Base-by-base conservation (phyloP, 169 alveolate genomes). In the Eimeria zaria region DNA sequence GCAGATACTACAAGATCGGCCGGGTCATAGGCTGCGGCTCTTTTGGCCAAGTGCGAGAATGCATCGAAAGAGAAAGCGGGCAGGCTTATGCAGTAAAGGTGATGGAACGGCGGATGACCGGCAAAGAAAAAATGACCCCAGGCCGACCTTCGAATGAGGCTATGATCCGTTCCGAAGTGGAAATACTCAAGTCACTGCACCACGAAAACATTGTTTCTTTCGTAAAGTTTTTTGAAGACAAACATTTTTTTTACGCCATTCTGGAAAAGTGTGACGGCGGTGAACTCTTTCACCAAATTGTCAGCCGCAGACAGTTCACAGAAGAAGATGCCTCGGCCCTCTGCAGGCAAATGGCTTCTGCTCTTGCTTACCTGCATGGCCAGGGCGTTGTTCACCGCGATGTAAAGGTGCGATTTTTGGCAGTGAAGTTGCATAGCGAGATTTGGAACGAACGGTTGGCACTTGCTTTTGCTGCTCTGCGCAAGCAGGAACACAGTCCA, bases 251-350 rank as follows among this genome's bases (percentile, higher is more conserved):
- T 55, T 94, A 85, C 48, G 95, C 95, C 33, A 98, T 98, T 11
- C 87, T 97, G 92, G 99, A 98, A 89, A 96, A 95, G 89, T 98
- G 98, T 83, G 98, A 95, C 30, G 98, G 98, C 8, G 99, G 99
- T 18, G 98, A 97, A 64, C 95, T 98, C 89, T 98, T 97, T 91
- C 97, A 97, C 58, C 96, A 95, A 62, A 93, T 98, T 48, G 97
- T 97, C n/a, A 89, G 83, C 85, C 95, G 97, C 69, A 96, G 96
- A 78, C 95, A 97, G 8, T 88, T 97, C 41, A 67, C 97, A 67
- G 98, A 98, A 80, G 96, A 95, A 46, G 97, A 97, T 67, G 97
- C 98, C 55, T 64, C 97, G 18, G 41, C 64, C 71, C 71, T 84
- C 60, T 97, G 97, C 92, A 67, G 91, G 51, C 97, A 98, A 97